These are phyloP conservation scores for Mayamaea pseudoterrestris DNA, from an alignment of 108 stramenopile species.

Conservation along the genomic window DNA sequence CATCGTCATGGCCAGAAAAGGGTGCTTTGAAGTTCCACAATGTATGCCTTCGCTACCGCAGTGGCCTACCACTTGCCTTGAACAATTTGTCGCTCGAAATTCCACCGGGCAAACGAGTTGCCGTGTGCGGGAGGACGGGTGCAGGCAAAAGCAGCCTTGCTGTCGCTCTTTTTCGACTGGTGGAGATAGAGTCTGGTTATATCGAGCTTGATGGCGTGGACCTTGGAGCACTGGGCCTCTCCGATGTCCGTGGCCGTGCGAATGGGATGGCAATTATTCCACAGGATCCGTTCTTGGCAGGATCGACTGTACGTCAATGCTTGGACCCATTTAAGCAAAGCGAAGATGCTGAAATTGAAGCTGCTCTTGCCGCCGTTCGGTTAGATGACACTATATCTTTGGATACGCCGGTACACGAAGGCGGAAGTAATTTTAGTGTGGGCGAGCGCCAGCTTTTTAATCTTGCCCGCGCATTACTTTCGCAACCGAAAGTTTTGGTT, in stretches of 20 bases:
- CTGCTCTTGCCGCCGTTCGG: constrained; percentile 59
- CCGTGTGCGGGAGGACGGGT: constrained; percentile 67
- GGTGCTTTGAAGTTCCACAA: constrained; percentile 50
- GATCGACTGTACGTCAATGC: constrained; percentile 83
- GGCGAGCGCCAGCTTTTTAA: constrained; percentile 88
- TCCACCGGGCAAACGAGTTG: constrained; percentile 56
- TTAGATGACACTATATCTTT: constrained; percentile 7
- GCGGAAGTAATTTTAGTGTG: constrained; percentile 66
- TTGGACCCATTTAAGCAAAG: constrained; percentile 79
- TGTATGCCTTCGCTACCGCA: constrained; percentile 65
- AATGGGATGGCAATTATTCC: constrained; percentile 83
- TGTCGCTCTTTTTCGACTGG: constrained; percentile 71
- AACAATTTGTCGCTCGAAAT: constrained; percentile 58
- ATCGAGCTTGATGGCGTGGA: constrained; percentile 76
- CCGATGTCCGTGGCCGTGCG: constrained; percentile 59
- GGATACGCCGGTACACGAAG: constrained; percentile 50
- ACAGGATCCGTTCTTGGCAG: constrained; percentile 91
- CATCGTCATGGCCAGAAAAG: constrained; percentile 43
- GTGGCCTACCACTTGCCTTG: constrained; percentile 56
- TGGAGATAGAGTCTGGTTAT: constrained; percentile 67
- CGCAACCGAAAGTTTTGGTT: constrained; percentile 45
- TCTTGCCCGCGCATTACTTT: constrained; percentile 72
- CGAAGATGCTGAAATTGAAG: constrained; percentile 54
- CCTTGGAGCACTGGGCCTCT: constrained; percentile 49
- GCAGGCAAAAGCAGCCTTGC: constrained; percentile 35